Percentiles rank a stretch among this genome's conserved stretches.
Evolutionary conservation across 768 basidiomycete genomes (phyloP).

Genomic region (Lactarius deliciosus): DNA sequence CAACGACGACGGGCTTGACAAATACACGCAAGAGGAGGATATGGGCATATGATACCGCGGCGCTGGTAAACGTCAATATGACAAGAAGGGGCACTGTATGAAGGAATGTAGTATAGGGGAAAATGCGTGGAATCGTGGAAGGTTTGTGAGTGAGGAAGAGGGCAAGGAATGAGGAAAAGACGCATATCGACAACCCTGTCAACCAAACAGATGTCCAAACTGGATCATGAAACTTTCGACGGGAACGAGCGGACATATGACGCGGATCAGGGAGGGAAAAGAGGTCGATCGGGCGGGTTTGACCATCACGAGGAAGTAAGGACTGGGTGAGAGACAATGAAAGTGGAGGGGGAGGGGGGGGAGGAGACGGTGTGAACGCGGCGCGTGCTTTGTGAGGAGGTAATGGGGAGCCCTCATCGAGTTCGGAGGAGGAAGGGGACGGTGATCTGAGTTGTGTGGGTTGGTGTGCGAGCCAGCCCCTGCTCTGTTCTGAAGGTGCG

Average conservation of each 20-base stretch:
- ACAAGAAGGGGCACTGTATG: slow-evolving; percentile 77
- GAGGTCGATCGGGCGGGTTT: slow-evolving; percentile 59
- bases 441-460: slow-evolving; percentile 61
- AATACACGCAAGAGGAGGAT: slow-evolving; percentile 77
- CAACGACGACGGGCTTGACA: slow-evolving; percentile 79
- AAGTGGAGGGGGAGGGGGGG: slow-evolving; percentile 47
- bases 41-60: slow-evolving; percentile 68
- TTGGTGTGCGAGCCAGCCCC: slow-evolving; percentile 70
- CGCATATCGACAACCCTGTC: slow-evolving; percentile 54
- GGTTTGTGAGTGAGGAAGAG: slow-evolving; percentile 59
- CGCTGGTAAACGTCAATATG: slow-evolving; percentile 69
- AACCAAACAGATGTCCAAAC: slow-evolving; percentile 71
- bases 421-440: slow-evolving; percentile 41
- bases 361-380: slow-evolving; percentile 39
- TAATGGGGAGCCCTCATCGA: slow-evolving; percentile 45
- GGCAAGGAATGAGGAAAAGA: slow-evolving; percentile 62
- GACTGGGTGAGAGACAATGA: slow-evolving; percentile 79
- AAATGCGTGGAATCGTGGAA: slow-evolving; percentile 31
- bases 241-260: slow-evolving; percentile 52
- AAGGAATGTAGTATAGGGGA: slow-evolving; percentile 70
- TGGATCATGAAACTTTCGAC: slow-evolving; percentile 73
- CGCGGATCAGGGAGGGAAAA: slow-evolving; percentile 80
- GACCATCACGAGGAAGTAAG: slow-evolving; percentile 71
- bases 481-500: slow-evolving; percentile 40
- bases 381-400: slow-evolving; percentile 45